Evolutionary conservation across 371 early-diverging fungal genomes (phyloP).

Genomic region (Mucor saturninus): DNA sequence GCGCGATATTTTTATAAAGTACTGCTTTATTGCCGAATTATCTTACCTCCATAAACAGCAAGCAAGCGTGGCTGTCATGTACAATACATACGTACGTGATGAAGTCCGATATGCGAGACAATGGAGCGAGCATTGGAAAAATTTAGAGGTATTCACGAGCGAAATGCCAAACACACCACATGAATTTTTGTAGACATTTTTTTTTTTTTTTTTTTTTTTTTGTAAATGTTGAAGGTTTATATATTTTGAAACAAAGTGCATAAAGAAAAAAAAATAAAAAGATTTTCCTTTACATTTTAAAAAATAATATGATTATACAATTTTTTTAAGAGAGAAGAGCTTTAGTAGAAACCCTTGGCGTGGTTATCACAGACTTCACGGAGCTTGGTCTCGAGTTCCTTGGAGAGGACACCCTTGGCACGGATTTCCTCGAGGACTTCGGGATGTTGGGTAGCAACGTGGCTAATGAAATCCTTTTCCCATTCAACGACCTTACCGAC

Average conservation of each 20-base stretch:
- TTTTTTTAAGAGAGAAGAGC: neutral
- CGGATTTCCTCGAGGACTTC: conserved; percentile 87
- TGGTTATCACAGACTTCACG: conserved; percentile 81
- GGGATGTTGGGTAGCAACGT: conserved; percentile 82
- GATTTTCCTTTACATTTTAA: conserved; percentile 4
- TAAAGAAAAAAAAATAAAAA: neutral
- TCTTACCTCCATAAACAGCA: conserved; percentile 49
- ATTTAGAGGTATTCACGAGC: conserved; percentile 36
- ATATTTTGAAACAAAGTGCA: conserved; percentile 22
- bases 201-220: conserved; percentile 8
- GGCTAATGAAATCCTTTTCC: conserved; percentile 86
- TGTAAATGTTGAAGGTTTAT: conserved; percentile 5
- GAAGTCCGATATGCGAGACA: conserved; percentile 60
- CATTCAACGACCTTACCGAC: conserved; percentile 88
- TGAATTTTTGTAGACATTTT: conserved; percentile 37
- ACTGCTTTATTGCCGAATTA: conserved; percentile 40
- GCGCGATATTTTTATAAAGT: conserved; percentile 40
- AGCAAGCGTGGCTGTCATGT: conserved; percentile 57
- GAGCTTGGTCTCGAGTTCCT: conserved; percentile 78
- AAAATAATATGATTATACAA: neutral
- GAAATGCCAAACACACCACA: conserved; percentile 32
- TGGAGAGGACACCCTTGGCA: conserved; percentile 65
- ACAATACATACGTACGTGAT: conserved; percentile 64
- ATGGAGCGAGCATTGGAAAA: conserved; percentile 64
- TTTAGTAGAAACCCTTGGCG: conserved; percentile 79